phyloP scores from a whole-genome alignment of 768 basidiomycete genomes.

The Trametes maxima region DNA sequence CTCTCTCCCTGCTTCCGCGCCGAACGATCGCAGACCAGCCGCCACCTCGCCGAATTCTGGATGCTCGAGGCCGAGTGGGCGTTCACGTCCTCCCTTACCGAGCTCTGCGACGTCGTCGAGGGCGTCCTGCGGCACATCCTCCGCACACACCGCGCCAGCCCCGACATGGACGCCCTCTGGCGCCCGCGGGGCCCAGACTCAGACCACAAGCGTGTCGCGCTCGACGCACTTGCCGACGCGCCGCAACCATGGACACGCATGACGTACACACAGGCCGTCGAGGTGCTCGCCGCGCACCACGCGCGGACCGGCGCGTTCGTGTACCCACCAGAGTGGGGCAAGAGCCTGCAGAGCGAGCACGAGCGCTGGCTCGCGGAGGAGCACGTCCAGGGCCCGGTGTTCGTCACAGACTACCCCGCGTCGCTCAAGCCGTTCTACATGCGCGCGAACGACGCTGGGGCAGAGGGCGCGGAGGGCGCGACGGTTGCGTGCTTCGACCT shows the following conservation, averaged over 20 bases:
- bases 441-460: constrained; percentile 59
- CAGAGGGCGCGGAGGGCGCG: constrained; percentile 23
- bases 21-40: constrained; percentile 81
- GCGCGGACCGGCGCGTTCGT: constrained; percentile 47
- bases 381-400: constrained; percentile 73
- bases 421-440: constrained; percentile 95
- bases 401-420: constrained; percentile 89
- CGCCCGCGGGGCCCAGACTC: constrained; percentile 37
- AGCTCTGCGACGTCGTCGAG: constrained; percentile 61
- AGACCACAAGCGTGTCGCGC: constrained; percentile 39
- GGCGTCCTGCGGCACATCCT: constrained; percentile 49
- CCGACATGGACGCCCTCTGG: constrained; percentile 43
- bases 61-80: constrained; percentile 98
- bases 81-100: constrained; percentile 49
- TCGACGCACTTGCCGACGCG: constrained; percentile 16
- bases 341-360: constrained; percentile 82
- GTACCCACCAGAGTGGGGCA: constrained; percentile 67
- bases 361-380: constrained; percentile 86
- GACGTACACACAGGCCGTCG: constrained; percentile 77
- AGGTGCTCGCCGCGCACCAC: constrained; percentile 47
- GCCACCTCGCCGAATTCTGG: constrained; percentile 98
- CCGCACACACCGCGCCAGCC: constrained; percentile 23
- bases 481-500: constrained; percentile 97
- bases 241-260: constrained; percentile 64
- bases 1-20: constrained; percentile 94